Conservation (phyloP, 306 rosid genomes). For the Vigna hirtella region DNA sequence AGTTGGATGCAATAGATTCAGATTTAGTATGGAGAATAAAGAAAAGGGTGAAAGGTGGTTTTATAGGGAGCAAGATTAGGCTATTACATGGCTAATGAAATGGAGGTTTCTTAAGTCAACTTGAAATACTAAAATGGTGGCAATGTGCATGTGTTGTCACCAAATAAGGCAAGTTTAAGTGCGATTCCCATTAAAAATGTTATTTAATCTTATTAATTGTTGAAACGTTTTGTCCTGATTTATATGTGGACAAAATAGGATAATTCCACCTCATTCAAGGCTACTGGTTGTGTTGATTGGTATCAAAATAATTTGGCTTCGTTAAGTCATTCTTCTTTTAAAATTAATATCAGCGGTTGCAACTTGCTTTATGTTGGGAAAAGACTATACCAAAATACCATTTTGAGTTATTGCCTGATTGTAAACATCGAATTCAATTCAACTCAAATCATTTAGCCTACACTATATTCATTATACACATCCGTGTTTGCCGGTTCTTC, state of each 20-base stretch:
- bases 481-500: neutral
- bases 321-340: neutral
- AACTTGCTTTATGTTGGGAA: neutral
- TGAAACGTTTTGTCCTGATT: constrained; percentile 27
- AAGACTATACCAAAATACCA: neutral
- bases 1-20: neutral
- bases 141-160: constrained; percentile 52
- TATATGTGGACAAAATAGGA: constrained; percentile 47
- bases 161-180: constrained; percentile 53
- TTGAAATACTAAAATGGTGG: constrained; percentile 47
- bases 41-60: constrained; percentile 36
- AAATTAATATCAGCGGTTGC: neutral
- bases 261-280: constrained; percentile 42
- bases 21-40: constrained; percentile 15
- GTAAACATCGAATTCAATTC: neutral
- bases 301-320: neutral
- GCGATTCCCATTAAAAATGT: constrained; percentile 51
- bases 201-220: constrained; percentile 38
- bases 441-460: constrained; percentile 16
- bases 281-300: constrained; percentile 22
- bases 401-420: neutral
- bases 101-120: constrained; percentile 15
- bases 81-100: neutral
- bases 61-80: constrained; percentile 50
- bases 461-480: neutral